Percentiles rank a stretch among this genome's conserved stretches.
phyloP scores from a whole-genome alignment of 1,139 yeast species.

The Suhomyces bribrorum region DNA sequence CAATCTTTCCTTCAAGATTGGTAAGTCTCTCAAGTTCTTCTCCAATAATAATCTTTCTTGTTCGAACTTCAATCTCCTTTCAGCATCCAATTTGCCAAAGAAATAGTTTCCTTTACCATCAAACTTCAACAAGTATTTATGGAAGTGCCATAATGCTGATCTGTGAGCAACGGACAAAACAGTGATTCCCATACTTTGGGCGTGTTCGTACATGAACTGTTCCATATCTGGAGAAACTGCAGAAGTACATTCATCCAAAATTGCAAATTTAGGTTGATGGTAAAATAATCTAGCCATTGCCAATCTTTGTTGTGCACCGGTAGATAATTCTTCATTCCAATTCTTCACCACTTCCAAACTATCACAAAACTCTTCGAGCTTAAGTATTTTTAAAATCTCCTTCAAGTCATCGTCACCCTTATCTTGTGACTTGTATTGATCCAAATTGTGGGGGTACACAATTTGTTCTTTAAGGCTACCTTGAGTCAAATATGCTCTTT shows the following conservation, averaged over 20 bases:
- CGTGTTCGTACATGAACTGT: constrained; percentile 83
- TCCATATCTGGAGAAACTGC: constrained; percentile 92
- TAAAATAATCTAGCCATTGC: constrained; percentile 93
- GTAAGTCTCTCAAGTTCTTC: constrained; percentile 65
- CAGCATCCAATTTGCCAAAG: constrained; percentile 70
- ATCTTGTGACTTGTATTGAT: constrained; percentile 51
- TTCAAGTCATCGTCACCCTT: constrained; percentile 63
- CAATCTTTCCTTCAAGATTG: constrained; percentile 63
- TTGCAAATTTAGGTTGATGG: constrained; percentile 90
- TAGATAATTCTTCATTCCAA: constrained; percentile 87
- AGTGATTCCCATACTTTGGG: constrained; percentile 78
- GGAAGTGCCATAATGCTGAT: constrained; percentile 92
- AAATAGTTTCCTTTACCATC: constrained; percentile 80
- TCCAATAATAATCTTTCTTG: constrained; percentile 70
- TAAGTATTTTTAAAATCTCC: constrained; percentile 60
- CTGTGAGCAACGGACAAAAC: constrained; percentile 90
- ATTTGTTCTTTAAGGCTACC: constrained; percentile 83
- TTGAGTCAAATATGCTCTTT: constrained; percentile 79
- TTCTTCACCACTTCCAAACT: constrained; percentile 67
- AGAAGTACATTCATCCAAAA: constrained; percentile 92
- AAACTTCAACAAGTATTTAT: constrained; percentile 76
- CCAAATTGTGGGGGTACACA: constrained; percentile 76
- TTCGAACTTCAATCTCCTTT: constrained; percentile 65
- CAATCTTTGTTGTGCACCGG: constrained; percentile 90
- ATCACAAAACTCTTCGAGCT: constrained; percentile 54